A percentile compares a stretch with the other conserved stretches of the same genome.
These are phyloP conservation scores for Monosporascus ibericus DNA, from an alignment of 2,329 filamentous ascomycete species.

Conservation along the genomic window DNA sequence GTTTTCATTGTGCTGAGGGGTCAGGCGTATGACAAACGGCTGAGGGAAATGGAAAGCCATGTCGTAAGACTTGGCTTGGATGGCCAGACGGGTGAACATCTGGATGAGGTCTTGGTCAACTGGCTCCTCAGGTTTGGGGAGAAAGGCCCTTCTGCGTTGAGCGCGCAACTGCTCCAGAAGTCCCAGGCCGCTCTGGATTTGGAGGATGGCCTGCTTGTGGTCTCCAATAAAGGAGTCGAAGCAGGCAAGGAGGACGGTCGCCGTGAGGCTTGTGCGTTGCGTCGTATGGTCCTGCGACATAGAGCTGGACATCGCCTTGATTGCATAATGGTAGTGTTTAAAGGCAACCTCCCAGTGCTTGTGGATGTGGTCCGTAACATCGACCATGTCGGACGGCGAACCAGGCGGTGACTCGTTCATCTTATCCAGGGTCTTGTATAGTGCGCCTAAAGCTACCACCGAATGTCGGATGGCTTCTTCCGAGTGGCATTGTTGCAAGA, in stretches of 20 bases:
- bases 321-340: conserved; percentile 52
- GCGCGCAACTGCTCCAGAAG: conserved; percentile 48
- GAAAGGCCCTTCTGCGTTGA: conserved; percentile 35
- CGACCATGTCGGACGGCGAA: conserved; percentile 33
- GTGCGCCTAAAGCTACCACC: conserved; percentile 58
- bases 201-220: conserved; percentile 53
- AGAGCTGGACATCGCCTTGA: conserved; percentile 42
- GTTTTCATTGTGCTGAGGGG: conserved; percentile 29
- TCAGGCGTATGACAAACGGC: conserved; percentile 52
- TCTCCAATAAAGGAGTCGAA: conserved; percentile 63
- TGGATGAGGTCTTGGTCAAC: conserved; percentile 54
- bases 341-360: conserved; percentile 56
- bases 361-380: conserved; percentile 33
- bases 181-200: conserved; percentile 53
- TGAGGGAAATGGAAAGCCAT: conserved; percentile 63
- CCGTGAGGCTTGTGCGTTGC: conserved; percentile 54
- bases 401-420: conserved; percentile 44
- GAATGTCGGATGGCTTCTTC: conserved; percentile 58
- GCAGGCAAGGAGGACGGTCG: conserved; percentile 59
- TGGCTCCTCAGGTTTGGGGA: conserved; percentile 37
- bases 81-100: conserved; percentile 58
- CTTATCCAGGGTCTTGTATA: conserved; percentile 62
- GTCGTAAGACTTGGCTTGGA: conserved; percentile 62
- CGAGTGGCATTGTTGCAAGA: conserved; percentile 57
- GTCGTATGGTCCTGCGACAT: conserved; percentile 37